phyloP scores from a whole-genome alignment of 2,329 filamentous ascomycete species.

The Simplicillium aogashimaense region DNA sequence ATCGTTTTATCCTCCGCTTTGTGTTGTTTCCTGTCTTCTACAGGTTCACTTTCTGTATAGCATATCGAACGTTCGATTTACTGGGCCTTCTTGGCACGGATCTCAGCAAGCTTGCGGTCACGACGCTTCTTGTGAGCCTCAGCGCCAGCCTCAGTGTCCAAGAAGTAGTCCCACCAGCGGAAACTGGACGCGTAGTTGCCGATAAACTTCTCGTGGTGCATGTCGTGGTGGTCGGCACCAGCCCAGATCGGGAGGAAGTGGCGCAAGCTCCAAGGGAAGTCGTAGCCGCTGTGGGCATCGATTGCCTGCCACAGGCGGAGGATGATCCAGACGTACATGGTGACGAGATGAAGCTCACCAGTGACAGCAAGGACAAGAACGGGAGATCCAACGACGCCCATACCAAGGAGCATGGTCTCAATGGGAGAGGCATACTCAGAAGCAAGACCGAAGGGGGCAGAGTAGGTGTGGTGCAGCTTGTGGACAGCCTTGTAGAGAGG shows the following conservation, averaged over 20 bases:
- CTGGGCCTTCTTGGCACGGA: slow-evolving; percentile 58
- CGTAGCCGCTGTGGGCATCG: slow-evolving; percentile 94
- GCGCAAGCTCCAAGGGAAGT: slow-evolving; percentile 95
- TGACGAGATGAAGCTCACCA: slow-evolving; percentile 83
- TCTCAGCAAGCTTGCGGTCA: slow-evolving; percentile 61
- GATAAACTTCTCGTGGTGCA: slow-evolving; percentile 97
- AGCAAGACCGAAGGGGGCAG: slow-evolving; percentile 89
- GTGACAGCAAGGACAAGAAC: slow-evolving; percentile 78
- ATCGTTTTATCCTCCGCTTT: background rate
- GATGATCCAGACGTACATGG: slow-evolving; percentile 96
- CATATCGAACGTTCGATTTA: slow-evolving; percentile 24
- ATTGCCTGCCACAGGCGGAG: slow-evolving; percentile 94
- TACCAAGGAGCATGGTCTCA: slow-evolving; percentile 87
- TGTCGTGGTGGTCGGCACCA: slow-evolving; percentile 90
- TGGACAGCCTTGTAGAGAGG: slow-evolving; percentile 94
- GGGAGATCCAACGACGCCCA: slow-evolving; percentile 74
- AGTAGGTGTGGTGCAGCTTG: slow-evolving; percentile 99
- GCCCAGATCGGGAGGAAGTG: slow-evolving; percentile 98
- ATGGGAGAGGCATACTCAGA: slow-evolving; percentile 97
- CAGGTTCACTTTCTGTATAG: no score
- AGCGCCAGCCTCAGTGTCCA: slow-evolving; percentile 88
- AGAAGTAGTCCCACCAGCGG: slow-evolving; percentile 94
- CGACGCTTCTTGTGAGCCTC: slow-evolving; percentile 78
- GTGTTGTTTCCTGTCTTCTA: background rate
- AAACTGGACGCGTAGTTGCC: slow-evolving; percentile 98